Base-by-base conservation (phyloP, 331 rosid genomes). In the Prunus yedoensis region DNA sequence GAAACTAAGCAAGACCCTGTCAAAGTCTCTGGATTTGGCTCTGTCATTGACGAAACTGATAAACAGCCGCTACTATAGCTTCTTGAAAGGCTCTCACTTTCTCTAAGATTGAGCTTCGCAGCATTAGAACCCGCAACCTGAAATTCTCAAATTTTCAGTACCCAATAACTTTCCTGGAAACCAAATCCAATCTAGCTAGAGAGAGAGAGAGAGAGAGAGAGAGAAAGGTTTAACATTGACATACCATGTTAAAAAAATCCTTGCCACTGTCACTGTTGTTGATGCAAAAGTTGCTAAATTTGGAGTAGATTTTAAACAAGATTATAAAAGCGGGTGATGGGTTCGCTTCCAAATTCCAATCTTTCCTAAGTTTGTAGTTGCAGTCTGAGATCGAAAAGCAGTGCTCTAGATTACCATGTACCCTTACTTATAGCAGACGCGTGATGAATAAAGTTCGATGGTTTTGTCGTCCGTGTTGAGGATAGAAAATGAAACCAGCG, bases 1-100 rank as follows among this genome's bases (percentile, higher is more conserved):
- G 93, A 88, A 51, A 91, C 78, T 27, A 71, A 64, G 41, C 87
- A 79, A 5, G 81, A 32, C 64, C 47, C 77, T 10, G 11, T 38
- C 74, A 77, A 85, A 66, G 68, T 62, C 23, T 78, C 90, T 57
- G 74, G 47, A 45, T 78, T 88, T 5, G 76, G 70, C 47, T 75
- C 81, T 46, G 50, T 30, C 75, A 73, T 46, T 51, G 90, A 79
- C 30, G 89, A 76, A 52, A 68, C 77, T 60, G 74, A n/a, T 15
- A 18, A 32, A 49, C 54, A 66, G 72, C 67, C 32, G 28, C 65
- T 71, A 74, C 83, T 71, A 10, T 47, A 81, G 10, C 69, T 62
- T 49, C 79, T 64, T 43, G 80, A 74, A 63, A 57, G 51, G 21
- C 43, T 63, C 46, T 74, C 66, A 27, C 47, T 46, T 20, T 59